Percentiles rank a stretch among this genome's conserved stretches.
Conservation (phyloP, 2,329 filamentous ascomycete genomes). For the Colletotrichum melonis region DNA sequence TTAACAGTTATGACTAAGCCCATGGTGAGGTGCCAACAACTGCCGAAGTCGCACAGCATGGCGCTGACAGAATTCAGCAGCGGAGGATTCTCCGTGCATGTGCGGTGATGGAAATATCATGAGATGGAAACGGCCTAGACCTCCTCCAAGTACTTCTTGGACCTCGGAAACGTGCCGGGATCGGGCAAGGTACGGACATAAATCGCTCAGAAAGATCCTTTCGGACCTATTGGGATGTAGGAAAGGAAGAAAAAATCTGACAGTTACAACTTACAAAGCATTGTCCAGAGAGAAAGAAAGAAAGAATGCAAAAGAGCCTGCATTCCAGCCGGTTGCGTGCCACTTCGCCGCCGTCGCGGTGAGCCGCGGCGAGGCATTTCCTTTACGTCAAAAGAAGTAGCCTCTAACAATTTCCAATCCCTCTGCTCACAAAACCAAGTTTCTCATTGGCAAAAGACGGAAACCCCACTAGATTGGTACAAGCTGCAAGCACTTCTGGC, state of each 20-base stretch:
- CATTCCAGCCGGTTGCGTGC: slow-evolving; percentile 1
- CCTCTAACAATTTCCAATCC: slow-evolving; percentile 11
- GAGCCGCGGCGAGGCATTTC: slow-evolving; percentile 2
- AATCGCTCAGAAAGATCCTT: slow-evolving; percentile 23
- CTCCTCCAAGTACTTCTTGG: not conserved
- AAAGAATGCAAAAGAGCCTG: not conserved
- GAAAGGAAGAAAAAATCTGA: not conserved
- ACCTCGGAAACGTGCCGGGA: slow-evolving; percentile 3
- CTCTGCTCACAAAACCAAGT: not conserved
- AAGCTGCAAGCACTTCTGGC: slow-evolving; percentile 26
- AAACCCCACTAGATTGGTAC: slow-evolving; percentile 4
- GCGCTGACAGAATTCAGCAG: not conserved
- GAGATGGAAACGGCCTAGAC: not conserved
- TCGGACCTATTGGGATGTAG: not conserved
- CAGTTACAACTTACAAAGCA: not conserved
- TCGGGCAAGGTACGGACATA: not conserved
- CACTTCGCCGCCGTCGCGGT: slow-evolving; percentile 1
- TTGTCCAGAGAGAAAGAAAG: slow-evolving; percentile 1
- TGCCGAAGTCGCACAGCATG: slow-evolving; percentile 1
- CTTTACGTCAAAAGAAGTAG: slow-evolving; percentile 7
- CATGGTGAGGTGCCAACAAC: not conserved
- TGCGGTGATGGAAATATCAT: not conserved
- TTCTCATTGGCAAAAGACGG: slow-evolving; percentile 4
- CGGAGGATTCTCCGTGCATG: slow-evolving; percentile 6
- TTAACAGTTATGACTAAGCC: slow-evolving; percentile 16